Conservation (phyloP, 1,284 basidiomycete species). For the Apiotrichum brassicae region DNA sequence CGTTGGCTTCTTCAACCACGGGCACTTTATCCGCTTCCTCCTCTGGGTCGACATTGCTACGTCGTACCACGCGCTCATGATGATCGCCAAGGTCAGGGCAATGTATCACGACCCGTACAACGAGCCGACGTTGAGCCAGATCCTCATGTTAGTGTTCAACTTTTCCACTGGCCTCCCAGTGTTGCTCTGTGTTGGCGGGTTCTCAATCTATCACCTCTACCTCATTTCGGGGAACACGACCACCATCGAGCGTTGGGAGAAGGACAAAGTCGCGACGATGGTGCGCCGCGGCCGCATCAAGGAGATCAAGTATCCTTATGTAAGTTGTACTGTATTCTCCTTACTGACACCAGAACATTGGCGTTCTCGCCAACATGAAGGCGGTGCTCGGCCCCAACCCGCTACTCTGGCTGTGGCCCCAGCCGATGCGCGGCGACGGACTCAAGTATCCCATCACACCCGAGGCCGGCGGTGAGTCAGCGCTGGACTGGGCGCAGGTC, state of each 20-base stretch:
- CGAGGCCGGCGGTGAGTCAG: conserved; percentile 68
- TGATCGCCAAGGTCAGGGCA: conserved; percentile 59
- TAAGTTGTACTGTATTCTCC: conserved; percentile 49
- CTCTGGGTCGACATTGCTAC: conserved; percentile 75
- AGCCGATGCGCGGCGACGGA: conserved; percentile 60
- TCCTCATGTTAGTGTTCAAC: conserved; percentile 82
- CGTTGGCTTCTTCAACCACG: conserved; percentile 82
- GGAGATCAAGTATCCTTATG: conserved; percentile 90
- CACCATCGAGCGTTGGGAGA: conserved; percentile 96
- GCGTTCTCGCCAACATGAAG: conserved; percentile 62
- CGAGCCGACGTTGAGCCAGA: conserved; percentile 61
- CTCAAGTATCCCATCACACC: conserved; percentile 66
- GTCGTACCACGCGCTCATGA: conserved; percentile 70
- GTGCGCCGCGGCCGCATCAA: conserved; percentile 77
- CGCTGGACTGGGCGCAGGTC: conserved; percentile 42
- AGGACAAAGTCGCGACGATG: conserved; percentile 83
- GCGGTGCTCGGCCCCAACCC: conserved; percentile 70
- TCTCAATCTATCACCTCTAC: conserved; percentile 87
- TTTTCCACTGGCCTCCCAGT: conserved; percentile 81
- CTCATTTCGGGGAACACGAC: conserved; percentile 77
- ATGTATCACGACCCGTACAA: conserved; percentile 53
- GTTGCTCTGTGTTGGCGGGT: conserved; percentile 72
- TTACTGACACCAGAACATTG: conserved; percentile 61
- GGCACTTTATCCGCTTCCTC: conserved; percentile 85
- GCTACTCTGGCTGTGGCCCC: conserved; percentile 70